Base-by-base conservation (phyloP, 2,329 filamentous ascomycete genomes). In the Phialophora tarda region DNA sequence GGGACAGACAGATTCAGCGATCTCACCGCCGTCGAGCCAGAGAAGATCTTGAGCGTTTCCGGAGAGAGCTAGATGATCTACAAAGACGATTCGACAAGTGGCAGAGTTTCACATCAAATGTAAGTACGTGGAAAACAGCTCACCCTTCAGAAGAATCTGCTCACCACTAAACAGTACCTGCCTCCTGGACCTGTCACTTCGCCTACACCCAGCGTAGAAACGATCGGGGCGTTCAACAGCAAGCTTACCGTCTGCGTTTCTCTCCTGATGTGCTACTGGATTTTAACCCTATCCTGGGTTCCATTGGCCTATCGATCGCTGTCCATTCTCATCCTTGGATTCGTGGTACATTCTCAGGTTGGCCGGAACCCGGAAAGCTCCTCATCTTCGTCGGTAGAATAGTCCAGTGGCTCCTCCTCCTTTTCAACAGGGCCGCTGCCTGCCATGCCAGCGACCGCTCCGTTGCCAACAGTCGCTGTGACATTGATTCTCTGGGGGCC, bases 181-280 rank as follows among this genome's bases (percentile, higher is more conserved):
- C 59, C 59, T n/a, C 59, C 59, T 5, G 50, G 59, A n/a, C 59
- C 59, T 2, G 54, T 62, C 21, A 24, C 48, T 17, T 48, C 50
- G 6, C 59, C 59, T 4, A 41, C 28, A 10, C 34, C 50, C 34
- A 55, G 12, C 10, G 23, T 26, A 12, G 59, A 62, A 41, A 56
- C 6, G 38, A 23, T 54, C 7, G 21, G 44, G 14, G 50, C 34
- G 2, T 17, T 55, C 48, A 62, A 62, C 50, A 50, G 59, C 21
- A 23, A 23, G 8, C 34, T 62, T 21, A 48, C 50, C 4, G 38
- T 62, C 50, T 62, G 59, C 41, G 48, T 62, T 8, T 21, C 34
- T 53, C 50, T 50, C 30, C 17, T 56, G 21, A 10, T 55, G 3
- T 54, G 48, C 28, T 62, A 54, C 17, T 62, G 59, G 59, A 21